Base-by-base conservation (phyloP, 1,284 basidiomycete species). In the Melampsora occidentalis region DNA sequence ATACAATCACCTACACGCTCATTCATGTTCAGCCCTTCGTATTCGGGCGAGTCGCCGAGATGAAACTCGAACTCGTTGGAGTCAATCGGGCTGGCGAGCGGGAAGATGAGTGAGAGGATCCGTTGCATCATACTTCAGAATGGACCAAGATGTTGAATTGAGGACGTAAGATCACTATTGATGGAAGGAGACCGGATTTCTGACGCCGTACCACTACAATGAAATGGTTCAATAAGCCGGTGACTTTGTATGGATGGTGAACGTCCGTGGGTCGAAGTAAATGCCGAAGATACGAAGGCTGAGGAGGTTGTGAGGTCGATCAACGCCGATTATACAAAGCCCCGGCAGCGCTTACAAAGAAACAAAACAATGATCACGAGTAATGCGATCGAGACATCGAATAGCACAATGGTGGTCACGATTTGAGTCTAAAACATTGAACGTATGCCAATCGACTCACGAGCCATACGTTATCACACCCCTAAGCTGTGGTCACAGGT, bases 341-440 rank as follows among this genome's bases (percentile, higher is more conserved):
- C 25, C 39, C 39, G 39, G 39, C 39, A 42, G 39, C 39, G 39
- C 39, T 42, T 10, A 42, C 39, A 42, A 42, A 42, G 39, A 42
- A 10, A 42, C 39, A 42, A 42, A 42, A 42, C 18, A n/a, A n/a
- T 57, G 16, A 57, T 22, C 53, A 42, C 53, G 53, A 57, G 20
- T 28, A 12, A n/a, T 57, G n/a, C 53, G 53, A 57, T 57, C n/a
- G 28, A 57, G 53, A 28, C 53, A 57, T 20, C 53, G 28, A 57
- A 57, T 57, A n/a, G 16, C 53, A 57, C n/a, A 57, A 57, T 57
- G 28, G 28, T 57, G n/a, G 53, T 57, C 53, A 57, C 53, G 16
- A 57, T 57, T 12, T 57, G 28, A 42, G 28, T 57, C 53, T 28
- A 57, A 57, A 20, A 22, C 20, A n/a, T 57, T n/a, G 53, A 2